Evolutionary conservation across 495 filamentous ascomycete genomes (phyloP).

Genomic region (Jackrogersella multiformis): DNA sequence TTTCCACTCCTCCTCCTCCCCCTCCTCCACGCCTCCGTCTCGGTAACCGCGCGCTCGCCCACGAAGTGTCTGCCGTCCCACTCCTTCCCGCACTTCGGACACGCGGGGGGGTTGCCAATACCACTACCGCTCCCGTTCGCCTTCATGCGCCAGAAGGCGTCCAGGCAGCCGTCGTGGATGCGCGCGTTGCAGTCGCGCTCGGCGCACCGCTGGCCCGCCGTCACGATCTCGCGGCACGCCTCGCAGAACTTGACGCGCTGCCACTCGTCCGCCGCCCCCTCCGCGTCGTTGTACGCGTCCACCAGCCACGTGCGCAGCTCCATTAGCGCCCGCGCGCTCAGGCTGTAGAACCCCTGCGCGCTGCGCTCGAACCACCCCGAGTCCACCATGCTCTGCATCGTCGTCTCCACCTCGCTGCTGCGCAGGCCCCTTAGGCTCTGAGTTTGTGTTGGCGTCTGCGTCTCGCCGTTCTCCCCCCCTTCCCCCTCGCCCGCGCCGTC

Average conservation of each 20-base stretch:
- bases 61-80: slow-evolving; percentile 84
- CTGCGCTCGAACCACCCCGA: slow-evolving; percentile 88
- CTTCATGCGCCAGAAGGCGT: slow-evolving; percentile 72
- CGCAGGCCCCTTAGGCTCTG: slow-evolving; percentile 65
- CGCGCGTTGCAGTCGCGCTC: slow-evolving; percentile 72
- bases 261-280: slow-evolving; percentile 64
- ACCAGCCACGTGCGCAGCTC: slow-evolving; percentile 85
- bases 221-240: slow-evolving; percentile 91
- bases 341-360: slow-evolving; percentile 72
- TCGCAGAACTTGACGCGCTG: slow-evolving; percentile 85
- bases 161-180: slow-evolving; percentile 80
- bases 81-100: slow-evolving; percentile 73
- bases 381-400: slow-evolving; percentile 73
- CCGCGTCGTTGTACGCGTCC: slow-evolving; percentile 81
- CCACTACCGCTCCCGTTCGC: slow-evolving; percentile 62
- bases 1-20: slow-evolving; percentile 48
- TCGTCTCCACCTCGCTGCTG: slow-evolving; percentile 76
- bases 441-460: slow-evolving; percentile 34
- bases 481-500: slow-evolving; percentile 48
- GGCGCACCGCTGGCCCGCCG: slow-evolving; percentile 82
- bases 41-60: slow-evolving; percentile 77
- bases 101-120: too few species aligned
- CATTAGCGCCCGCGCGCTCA: slow-evolving; percentile 80
- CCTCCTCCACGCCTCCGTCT: slow-evolving; percentile 56
- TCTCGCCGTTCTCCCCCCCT: too few species aligned